Evolutionary conservation across 2,329 filamentous ascomycete genomes (phyloP).

Genomic region (Pseudogymnoascus sp.): DNA sequence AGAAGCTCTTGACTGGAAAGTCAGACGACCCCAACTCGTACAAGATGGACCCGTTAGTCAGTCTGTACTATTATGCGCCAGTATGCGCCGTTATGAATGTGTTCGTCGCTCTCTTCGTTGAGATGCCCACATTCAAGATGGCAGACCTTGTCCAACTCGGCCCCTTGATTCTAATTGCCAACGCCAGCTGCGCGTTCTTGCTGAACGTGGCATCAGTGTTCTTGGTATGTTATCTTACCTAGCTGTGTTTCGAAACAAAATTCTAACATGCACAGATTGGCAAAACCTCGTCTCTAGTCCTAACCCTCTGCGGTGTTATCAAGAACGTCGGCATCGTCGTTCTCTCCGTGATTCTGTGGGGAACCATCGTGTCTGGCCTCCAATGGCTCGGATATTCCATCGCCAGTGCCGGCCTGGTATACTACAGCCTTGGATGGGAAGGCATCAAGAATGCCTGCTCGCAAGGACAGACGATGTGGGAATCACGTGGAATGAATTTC

Average conservation of each 20-base stretch:
- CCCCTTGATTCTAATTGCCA: slow-evolving; percentile 56
- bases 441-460: neutral
- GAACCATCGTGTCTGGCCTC: neutral
- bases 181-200: slow-evolving; percentile 71
- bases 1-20: slow-evolving; percentile 59
- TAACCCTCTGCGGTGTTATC: slow-evolving; percentile 77
- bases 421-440: slow-evolving; percentile 9
- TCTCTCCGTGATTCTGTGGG: slow-evolving; percentile 2
- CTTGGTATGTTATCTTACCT: slow-evolving; percentile 49
- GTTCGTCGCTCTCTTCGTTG: slow-evolving; percentile 59
- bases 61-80: slow-evolving; percentile 83
- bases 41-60: slow-evolving; percentile 83
- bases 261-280: slow-evolving; percentile 53
- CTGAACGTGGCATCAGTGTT: slow-evolving; percentile 82
- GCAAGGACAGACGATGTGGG: slow-evolving; percentile 1
- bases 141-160: slow-evolving; percentile 56
- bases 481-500: neutral
- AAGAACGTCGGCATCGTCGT: slow-evolving; percentile 37
- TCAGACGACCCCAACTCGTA: slow-evolving; percentile 27
- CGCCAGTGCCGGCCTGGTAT: neutral
- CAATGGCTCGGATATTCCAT: slow-evolving; percentile 9
- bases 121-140: slow-evolving; percentile 58
- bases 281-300: slow-evolving; percentile 77
- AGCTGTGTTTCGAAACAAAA: neutral
- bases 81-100: slow-evolving; percentile 77